These are phyloP conservation scores for Pseudodiploospora longispora DNA, from an alignment of 2,329 filamentous ascomycete genomes.

Conservation along the genomic window DNA sequence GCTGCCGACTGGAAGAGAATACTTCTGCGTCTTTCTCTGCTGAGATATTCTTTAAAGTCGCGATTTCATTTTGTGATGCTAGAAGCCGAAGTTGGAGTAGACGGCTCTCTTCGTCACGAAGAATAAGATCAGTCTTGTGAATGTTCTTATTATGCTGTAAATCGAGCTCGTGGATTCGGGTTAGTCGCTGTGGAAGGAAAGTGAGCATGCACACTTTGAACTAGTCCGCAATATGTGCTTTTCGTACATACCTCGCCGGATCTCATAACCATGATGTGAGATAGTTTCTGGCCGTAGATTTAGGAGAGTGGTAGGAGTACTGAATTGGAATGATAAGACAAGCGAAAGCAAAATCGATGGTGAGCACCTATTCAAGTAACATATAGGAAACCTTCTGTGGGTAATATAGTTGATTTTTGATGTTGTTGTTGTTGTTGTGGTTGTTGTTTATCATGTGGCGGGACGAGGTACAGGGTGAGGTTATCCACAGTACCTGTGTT, in stretches of 20 bases:
- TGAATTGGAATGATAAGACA: too few relatives aligned
- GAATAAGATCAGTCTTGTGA: conserved; percentile 57
- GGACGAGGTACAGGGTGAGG: too few relatives aligned
- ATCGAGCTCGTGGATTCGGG: conserved; percentile 52
- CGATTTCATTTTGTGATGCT: conserved; percentile 67
- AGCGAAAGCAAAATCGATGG: too few relatives aligned
- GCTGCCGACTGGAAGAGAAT: conserved; percentile 34
- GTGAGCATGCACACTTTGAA: conserved; percentile 7
- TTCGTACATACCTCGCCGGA: conserved; percentile 17
- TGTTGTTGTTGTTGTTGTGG: too few relatives aligned
- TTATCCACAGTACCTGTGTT: too few relatives aligned
- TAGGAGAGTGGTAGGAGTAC: too few relatives aligned
- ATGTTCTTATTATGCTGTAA: conserved; percentile 58
- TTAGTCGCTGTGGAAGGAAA: conserved; percentile 28
- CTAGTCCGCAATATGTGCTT: neutral
- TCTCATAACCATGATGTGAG: conserved; percentile 18
- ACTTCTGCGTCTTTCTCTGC: conserved; percentile 52
- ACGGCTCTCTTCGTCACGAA: conserved; percentile 68
- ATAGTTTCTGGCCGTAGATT: neutral
- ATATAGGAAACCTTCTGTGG: too few relatives aligned
- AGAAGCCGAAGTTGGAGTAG: conserved; percentile 61
- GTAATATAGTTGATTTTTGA: too few relatives aligned
- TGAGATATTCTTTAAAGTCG: conserved; percentile 57
- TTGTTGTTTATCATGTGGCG: too few relatives aligned
- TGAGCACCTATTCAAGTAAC: too few relatives aligned